Conservation (phyloP, 345 rosid genomes). For the Arabidopsis thaliana region TAIR10.1 NC_003075.7:11281001-11281500, state of each 20-base stretch:
- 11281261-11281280: constrained; percentile 21
- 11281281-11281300: constrained; percentile 38
- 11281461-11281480: background rate
- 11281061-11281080: background rate
- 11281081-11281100: constrained; percentile 14
- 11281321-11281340: constrained; percentile 80
- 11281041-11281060: constrained; percentile 1
- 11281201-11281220: constrained; percentile 2
- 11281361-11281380: constrained; percentile 69
- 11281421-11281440: constrained; percentile 9
- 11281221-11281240: constrained; percentile 1
- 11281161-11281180: constrained; percentile 18
- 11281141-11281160: constrained; percentile 3
- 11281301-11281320: constrained; percentile 85
- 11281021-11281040: background rate
- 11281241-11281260: constrained; percentile 9
- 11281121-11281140: background rate
- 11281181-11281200: constrained; percentile 10
- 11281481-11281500: constrained; percentile 8
- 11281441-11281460: constrained; percentile 7
- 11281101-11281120: constrained; percentile 9
- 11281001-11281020: constrained; percentile 10
- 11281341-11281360: constrained; percentile 82
- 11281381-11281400: constrained; percentile 20
- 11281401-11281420: constrained; percentile 7